phyloP scores from a whole-genome alignment of 2,329 filamentous ascomycete species.

The Ceratocystis colombiana region DNA sequence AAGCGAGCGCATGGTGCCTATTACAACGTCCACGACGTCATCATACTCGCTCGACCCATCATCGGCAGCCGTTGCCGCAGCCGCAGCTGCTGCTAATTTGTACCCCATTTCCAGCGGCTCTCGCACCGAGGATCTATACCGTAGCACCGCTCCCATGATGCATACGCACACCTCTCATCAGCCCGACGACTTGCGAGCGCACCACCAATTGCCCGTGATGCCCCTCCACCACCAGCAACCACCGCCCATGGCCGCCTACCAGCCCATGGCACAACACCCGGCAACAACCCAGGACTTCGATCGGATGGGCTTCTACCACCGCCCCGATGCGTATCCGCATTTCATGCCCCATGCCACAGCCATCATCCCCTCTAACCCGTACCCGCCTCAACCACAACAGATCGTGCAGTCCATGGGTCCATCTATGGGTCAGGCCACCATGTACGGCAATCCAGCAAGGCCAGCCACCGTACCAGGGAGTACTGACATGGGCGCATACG shows the following conservation, averaged over 20 bases:
- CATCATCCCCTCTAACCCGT: constrained; percentile 22
- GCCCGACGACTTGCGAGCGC: constrained; percentile 31
- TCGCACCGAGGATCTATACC: constrained; percentile 19
- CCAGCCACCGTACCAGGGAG: constrained; percentile 20
- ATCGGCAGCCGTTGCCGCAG: constrained; percentile 32
- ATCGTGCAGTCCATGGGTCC: constrained; percentile 30
- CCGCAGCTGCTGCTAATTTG: constrained; percentile 2
- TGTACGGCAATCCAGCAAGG: constrained; percentile 18
- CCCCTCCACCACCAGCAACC: constrained; percentile 15
- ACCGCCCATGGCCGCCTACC: constrained; percentile 19
- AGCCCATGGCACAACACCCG: constrained; percentile 17
- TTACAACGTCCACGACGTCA: constrained; percentile 27
- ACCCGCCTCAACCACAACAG: constrained; percentile 17
- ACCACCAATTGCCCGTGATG: constrained; percentile 18
- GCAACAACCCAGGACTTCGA: constrained; percentile 29
- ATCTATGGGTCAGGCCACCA: constrained; percentile 28
- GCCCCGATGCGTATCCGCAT: constrained; percentile 32
- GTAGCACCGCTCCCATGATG: constrained; percentile 28
- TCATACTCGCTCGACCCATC: constrained; percentile 11
- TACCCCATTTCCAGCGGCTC: constrained; percentile 16
- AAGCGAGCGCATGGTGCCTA: constrained; percentile 42
- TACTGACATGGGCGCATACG: constrained; percentile 39
- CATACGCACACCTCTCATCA: constrained; percentile 28
- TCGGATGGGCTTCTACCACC: constrained; percentile 35
- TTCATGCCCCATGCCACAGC: constrained; percentile 24